Percentiles rank a stretch among this genome's conserved stretches.
These are phyloP conservation scores for Excoecaria agallocha DNA, from an alignment of 345 rosid species.

Conservation along the genomic window DNA sequence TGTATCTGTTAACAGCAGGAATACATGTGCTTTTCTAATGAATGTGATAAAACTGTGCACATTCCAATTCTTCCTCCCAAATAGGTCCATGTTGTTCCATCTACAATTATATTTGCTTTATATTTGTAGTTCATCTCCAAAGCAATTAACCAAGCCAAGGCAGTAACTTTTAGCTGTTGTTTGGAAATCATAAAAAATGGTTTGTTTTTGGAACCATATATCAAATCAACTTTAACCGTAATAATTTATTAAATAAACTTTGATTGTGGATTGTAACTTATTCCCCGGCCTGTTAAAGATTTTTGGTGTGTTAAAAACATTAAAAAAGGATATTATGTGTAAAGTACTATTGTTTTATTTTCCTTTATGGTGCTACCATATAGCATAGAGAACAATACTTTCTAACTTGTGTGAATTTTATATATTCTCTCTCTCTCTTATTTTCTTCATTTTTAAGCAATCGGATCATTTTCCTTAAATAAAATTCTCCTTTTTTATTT, in stretches of 20 bases:
- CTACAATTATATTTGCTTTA: neutral
- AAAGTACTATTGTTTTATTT: neutral
- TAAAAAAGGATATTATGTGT: no score
- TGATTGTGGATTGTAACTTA: neutral
- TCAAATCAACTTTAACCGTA: neutral
- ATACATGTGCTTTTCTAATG: neutral
- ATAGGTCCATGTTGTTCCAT: neutral
- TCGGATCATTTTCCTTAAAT: no score
- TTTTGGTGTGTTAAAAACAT: no score
- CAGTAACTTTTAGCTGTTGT: neutral
- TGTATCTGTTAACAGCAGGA: neutral
- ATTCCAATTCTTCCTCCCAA: neutral
- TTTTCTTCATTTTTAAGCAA: no score
- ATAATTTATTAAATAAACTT: neutral
- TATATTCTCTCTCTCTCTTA: no score
- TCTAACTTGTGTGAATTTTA: neutral
- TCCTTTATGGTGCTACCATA: neutral
- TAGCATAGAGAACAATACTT: neutral
- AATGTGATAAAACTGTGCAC: neutral
- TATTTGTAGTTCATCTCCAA: neutral
- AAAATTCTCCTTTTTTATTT: no score
- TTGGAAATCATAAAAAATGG: neutral
- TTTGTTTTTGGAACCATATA: neutral
- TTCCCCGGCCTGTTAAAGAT: neutral
- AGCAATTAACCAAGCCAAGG: neutral